Evolutionary conservation across 2,329 filamentous ascomycete species (phyloP), one percentile per base, ranked within the genome.

Genomic region (Aspergillus sp.): DNA sequence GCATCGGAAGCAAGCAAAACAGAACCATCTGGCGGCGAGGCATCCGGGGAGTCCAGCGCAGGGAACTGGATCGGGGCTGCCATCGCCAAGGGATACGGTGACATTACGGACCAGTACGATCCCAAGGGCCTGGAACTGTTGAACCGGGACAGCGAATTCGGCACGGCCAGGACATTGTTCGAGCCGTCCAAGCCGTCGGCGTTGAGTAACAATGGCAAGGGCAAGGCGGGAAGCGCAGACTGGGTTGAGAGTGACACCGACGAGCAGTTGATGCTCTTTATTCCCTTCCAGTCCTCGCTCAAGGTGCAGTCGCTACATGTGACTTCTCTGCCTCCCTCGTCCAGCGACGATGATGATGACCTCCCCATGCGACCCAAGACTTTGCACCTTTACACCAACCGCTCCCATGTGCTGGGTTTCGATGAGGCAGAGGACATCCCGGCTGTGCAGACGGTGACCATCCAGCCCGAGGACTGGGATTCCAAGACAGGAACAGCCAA

Each of bases 171-270:
- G 53, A 80, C 81, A 7, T 73, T 97, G 12, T 90, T 97, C 62
- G 82, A 84, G n/a, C 53, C 58, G 5, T 70, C 74, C 45, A 82
- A 85, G 66, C 90, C 90, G 5, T 81, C 76, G 42, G 75, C 76
- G 1, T 66, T 90, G 43, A 61, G 52, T 27, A 57, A 61, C 26
- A 19, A 19, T 19, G 65, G 68, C 39, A 68, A 67, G 51, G 68
- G 62, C 43, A 77, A 77, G 52, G 69, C 82, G 57, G 77, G 71
- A 43, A 66, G 69, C 7, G 81, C 80, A 61, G 91, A 98, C 68
- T 97, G 88, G 85, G 83, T 97, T 19, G 88, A 96, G 74, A 96
- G 89, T 66, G 91, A 96, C 62, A 94, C 91, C 31, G 93, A 98
- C 62, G 90, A 97, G 71, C 93, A 98, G 74, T 74, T 98, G 49